Evolutionary conservation across 768 basidiomycete species (phyloP).

Genomic region (Leccinellum luteum): DNA sequence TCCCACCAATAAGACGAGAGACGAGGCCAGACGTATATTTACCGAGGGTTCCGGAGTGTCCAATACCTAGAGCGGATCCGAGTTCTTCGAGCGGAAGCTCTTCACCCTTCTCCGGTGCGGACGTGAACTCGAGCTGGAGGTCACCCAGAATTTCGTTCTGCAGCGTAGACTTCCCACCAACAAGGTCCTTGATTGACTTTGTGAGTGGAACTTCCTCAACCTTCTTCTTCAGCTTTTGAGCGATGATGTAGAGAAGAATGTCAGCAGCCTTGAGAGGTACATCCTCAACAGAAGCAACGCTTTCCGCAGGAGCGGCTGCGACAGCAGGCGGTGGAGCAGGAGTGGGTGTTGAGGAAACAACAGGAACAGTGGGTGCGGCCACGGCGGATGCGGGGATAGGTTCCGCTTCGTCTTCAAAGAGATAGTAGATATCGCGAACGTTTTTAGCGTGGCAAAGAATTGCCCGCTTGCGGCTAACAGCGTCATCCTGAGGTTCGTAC

Average conservation of each 20-base stretch:
- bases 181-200: conserved; percentile 98
- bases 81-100: conserved; percentile 96
- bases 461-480: conserved; percentile 68
- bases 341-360: conserved; percentile 39
- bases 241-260: conserved; percentile 82
- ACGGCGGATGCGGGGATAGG: conserved; percentile 30
- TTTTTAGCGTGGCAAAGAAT: conserved; percentile 96
- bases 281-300: conserved; percentile 80
- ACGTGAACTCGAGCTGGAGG: conserved; percentile 90
- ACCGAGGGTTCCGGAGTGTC: conserved; percentile 83
- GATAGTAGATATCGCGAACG: conserved; percentile 95
- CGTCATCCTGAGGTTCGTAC: conserved; percentile 88
- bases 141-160: conserved; percentile 99
- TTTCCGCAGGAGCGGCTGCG: conserved; percentile 51
- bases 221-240: conserved; percentile 97
- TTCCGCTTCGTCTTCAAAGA: conserved; percentile 83
- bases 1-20: conserved; percentile 87
- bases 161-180: conserved; percentile 96
- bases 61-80: conserved; percentile 76
- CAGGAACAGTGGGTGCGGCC: conserved; percentile 35
- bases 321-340: conserved; percentile 42
- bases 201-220: conserved; percentile 83
- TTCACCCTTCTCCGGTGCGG: conserved; percentile 97
- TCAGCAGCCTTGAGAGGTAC: conserved; percentile 90
- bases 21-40: conserved; percentile 91